phyloP scores from a whole-genome alignment of 148 eudicot genomes.

The Vaccinium corymbosum region DNA sequence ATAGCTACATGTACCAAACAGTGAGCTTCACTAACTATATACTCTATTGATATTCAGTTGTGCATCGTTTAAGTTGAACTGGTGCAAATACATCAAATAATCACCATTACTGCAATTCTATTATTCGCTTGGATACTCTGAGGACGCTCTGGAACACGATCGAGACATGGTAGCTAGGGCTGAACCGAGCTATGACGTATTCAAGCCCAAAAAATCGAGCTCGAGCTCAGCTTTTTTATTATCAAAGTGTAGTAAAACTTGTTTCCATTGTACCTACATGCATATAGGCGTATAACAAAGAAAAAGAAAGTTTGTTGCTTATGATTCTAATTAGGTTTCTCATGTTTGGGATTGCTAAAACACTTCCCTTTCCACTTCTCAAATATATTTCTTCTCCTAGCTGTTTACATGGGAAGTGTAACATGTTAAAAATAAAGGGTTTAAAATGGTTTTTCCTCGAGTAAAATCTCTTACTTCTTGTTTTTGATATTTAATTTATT shows the following conservation, averaged over 20 bases:
- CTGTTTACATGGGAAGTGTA: no score
- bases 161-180: neutral
- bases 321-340: no score
- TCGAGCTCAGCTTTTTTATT: no score
- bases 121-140: neutral
- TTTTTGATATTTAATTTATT: no score
- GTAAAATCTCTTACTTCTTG: neutral
- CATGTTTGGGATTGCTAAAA: no score
- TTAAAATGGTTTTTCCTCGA: neutral
- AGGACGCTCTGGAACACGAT: neutral
- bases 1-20: conserved; percentile 99
- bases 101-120: neutral
- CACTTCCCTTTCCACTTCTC: no score
- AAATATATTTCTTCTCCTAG: no score
- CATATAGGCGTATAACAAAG: no score
- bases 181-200: neutral
- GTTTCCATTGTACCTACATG: no score
- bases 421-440: no score
- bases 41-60: neutral
- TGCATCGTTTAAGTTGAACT: neutral
- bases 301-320: no score
- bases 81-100: neutral
- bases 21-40: conserved; percentile 38
- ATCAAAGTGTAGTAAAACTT: no score
- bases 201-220: neutral